Evolutionary conservation across 805 yeast species (phyloP).

Genomic region (Candida pseudofarinosa): DNA sequence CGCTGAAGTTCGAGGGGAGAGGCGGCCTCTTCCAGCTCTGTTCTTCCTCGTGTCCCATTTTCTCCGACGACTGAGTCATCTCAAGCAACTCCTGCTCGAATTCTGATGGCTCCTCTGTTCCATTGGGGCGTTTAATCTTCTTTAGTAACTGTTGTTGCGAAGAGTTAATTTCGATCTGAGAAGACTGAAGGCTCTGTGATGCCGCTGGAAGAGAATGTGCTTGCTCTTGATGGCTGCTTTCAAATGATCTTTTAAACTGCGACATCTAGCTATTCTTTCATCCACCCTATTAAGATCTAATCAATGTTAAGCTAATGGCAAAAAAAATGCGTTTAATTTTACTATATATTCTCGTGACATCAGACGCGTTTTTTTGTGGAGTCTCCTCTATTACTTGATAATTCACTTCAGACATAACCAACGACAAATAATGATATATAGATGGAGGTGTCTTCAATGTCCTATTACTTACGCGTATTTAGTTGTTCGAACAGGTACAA

Average conservation of each 20-base stretch:
- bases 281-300: neutral
- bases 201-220: constrained; percentile 35
- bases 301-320: neutral
- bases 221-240: constrained; percentile 12
- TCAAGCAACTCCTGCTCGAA: constrained; percentile 37
- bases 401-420: too few species aligned
- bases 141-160: constrained; percentile 32
- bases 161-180: constrained; percentile 21
- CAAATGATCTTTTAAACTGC: constrained; percentile 11
- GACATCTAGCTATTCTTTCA: constrained; percentile 4
- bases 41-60: constrained; percentile 27
- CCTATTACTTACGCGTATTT: too few species aligned
- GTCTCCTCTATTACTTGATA: too few species aligned
- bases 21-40: constrained; percentile 55
- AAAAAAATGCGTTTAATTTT: neutral
- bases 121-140: constrained; percentile 30
- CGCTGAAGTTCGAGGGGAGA: constrained; percentile 46
- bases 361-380: neutral
- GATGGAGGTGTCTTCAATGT: too few species aligned
- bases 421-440: too few species aligned
- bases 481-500: too few species aligned
- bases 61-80: constrained; percentile 29
- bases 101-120: constrained; percentile 34
- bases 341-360: neutral
- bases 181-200: constrained; percentile 13